A percentile compares a stretch with the other conserved stretches of the same genome.
Evolutionary conservation across 2,329 filamentous ascomycete genomes (phyloP).

Genomic region (Colletotrichum sp.): DNA sequence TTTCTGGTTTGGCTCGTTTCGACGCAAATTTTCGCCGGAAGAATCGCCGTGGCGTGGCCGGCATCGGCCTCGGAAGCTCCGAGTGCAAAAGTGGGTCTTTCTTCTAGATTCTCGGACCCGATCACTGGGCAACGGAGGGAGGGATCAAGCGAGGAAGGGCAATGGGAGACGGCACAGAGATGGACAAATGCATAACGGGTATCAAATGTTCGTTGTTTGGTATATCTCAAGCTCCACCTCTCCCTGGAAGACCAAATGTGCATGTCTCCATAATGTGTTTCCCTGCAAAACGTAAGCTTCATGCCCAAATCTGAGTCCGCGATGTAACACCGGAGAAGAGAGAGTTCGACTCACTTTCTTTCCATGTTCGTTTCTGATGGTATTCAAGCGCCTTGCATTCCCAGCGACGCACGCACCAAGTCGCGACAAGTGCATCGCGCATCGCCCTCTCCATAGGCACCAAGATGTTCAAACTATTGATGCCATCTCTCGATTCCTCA

Average conservation of each 20-base stretch:
- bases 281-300: background rate
- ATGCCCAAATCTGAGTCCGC: rapidly evolving
- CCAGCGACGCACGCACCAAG: conserved; percentile 41
- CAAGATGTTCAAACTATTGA: conserved; percentile 34
- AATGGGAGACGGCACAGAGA: background rate
- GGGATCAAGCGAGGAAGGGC: background rate
- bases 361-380: conserved; percentile 5
- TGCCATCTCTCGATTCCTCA: conserved; percentile 31
- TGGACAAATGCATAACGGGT: background rate
- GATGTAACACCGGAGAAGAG: background rate
- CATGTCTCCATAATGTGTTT: conserved; percentile 14
- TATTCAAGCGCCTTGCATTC: conserved; percentile 29
- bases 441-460: conserved; percentile 30
- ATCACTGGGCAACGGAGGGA: background rate
- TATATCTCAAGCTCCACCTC: background rate
- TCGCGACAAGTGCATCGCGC: conserved; percentile 38
- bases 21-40: conserved; percentile 19
- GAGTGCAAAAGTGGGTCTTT: background rate
- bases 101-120: background rate
- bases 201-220: background rate
- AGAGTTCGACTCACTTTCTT: background rate
- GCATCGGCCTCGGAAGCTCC: conserved; percentile 15
- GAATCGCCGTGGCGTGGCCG: conserved; percentile 7
- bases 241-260: background rate
- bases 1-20: background rate